phyloP scores from a whole-genome alignment of 1,284 basidiomycete species.

The Leccinum huronense region DNA sequence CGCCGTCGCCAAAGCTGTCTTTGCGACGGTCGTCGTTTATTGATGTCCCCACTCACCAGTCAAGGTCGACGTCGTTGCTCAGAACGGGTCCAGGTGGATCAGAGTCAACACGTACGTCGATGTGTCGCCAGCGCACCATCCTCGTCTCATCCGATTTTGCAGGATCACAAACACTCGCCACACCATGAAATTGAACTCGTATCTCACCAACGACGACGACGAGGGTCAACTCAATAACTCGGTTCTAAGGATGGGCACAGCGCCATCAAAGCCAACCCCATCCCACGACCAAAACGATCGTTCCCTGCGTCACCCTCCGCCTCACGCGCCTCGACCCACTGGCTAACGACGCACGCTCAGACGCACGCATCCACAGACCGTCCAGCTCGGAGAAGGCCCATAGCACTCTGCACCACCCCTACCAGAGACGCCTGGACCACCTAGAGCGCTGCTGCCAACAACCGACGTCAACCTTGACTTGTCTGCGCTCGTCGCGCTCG shows the following conservation, averaged over 20 bases:
- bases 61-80: slow-evolving; percentile 80
- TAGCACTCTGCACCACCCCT: slow-evolving; percentile 21
- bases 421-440: slow-evolving; percentile 23
- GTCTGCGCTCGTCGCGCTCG: slow-evolving; percentile 77
- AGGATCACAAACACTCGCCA: slow-evolving; percentile 78
- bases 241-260: slow-evolving; percentile 58
- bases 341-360: slow-evolving; percentile 28
- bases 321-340: slow-evolving; percentile 66
- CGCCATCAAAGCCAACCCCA: slow-evolving; percentile 57
- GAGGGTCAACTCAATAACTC: slow-evolving; percentile 68
- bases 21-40: slow-evolving; percentile 28
- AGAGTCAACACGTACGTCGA: slow-evolving; percentile 78
- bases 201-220: slow-evolving; percentile 65
- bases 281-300: background rate
- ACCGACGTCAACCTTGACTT: slow-evolving; percentile 73
- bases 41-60: slow-evolving; percentile 31
- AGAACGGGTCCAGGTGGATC: slow-evolving; percentile 72
- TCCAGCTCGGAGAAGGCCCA: slow-evolving; percentile 63
- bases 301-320: slow-evolving; percentile 52
- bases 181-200: slow-evolving; percentile 76
- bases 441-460: slow-evolving; percentile 44
- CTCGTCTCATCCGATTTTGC: slow-evolving; percentile 1
- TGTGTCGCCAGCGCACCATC: background rate
- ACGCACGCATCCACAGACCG: slow-evolving; percentile 55
- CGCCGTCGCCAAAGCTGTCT: slow-evolving; percentile 16